Evolutionary conservation across 2,329 filamentous ascomycete genomes (phyloP), one percentile per base, ranked within the genome.

Genomic region (Mariannaea elegans): DNA sequence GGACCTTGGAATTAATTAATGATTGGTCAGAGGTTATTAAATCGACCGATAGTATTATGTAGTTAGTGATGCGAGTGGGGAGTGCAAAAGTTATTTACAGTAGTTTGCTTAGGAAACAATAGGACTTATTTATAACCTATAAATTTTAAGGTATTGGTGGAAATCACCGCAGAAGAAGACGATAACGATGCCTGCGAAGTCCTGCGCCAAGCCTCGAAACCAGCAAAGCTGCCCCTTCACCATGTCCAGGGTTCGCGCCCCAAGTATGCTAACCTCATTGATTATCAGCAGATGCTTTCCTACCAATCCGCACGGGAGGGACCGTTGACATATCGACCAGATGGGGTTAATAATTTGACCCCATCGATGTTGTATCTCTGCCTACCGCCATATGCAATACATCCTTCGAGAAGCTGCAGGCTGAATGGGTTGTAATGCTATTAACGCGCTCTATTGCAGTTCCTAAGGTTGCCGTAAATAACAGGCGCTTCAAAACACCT

Each of bases 361-460:
- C 27, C 27, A 12, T 12, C 27, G 27, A 31, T 12, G n/a, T 23
- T 36, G 7, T 21, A 8, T 48, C 29, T 36, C 45, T 21, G 29
- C 45, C 32, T 13, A 7, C 3, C 7, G 21, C 12, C 46, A 46
- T 39, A 36, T 19, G 21, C 18, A 24, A 46, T 23, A 38, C n/a
- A 36, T 62, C 55, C 18, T 58, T 58, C 1, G 59, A 49, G 56
- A 59, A 56, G 1, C 38, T 42, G 16, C 54, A 63, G 45, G 54
- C 57, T 5, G 61, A 61, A 32, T 61, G 54, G 38, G 61, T 58
- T 5, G 61, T 61, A 34, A 61, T 58, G 16, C 59, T 54, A 36
- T 58, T 56, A 21, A 61, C 58, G 7, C 14, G 18, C 39, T 48
- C 57, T n/a, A 49, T 58, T 1, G 57, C 50, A 1, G 57, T 59